Evolutionary conservation across 2,329 filamentous ascomycete genomes (phyloP).

Genomic region (Emydomyces testavorans): DNA sequence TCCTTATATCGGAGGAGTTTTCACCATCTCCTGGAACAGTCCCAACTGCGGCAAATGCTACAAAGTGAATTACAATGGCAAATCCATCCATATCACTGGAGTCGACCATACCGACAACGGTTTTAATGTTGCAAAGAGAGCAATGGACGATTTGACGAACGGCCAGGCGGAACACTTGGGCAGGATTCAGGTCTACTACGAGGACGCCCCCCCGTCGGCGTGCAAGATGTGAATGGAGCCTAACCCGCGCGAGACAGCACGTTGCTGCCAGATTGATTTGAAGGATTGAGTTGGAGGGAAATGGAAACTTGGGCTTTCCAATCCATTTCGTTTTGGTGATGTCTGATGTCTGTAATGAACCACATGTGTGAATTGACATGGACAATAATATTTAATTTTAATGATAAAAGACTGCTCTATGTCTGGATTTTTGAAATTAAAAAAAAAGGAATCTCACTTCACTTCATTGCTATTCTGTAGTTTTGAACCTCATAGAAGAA

Average conservation of each 20-base stretch:
- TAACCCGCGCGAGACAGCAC: neutral
- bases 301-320: no score
- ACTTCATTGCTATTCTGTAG: no score
- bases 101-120: slow-evolving; percentile 36
- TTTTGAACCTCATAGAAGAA: no score
- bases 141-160: slow-evolving; percentile 41
- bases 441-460: no score
- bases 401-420: no score
- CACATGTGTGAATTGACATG: no score
- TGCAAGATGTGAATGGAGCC: slow-evolving; percentile 6
- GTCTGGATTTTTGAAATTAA: no score
- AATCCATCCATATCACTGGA: slow-evolving; percentile 39
- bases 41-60: slow-evolving; percentile 44
- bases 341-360: no score
- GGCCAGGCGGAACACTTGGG: slow-evolving; percentile 36
- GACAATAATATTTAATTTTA: no score
- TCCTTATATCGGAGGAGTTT: slow-evolving; percentile 41
- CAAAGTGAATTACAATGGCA: slow-evolving; percentile 36
- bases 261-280: neutral
- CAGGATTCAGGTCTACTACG: slow-evolving; percentile 13
- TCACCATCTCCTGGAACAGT: slow-evolving; percentile 39
- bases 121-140: slow-evolving; percentile 40
- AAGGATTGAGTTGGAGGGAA: neutral
- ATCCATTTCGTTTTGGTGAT: no score
- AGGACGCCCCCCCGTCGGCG: slow-evolving; percentile 4